A percentile compares a stretch with the other conserved stretches of the same genome.
These are phyloP conservation scores for Nothopassalora personata DNA, from an alignment of 2,329 filamentous ascomycete genomes.

Conservation along the genomic window DNA sequence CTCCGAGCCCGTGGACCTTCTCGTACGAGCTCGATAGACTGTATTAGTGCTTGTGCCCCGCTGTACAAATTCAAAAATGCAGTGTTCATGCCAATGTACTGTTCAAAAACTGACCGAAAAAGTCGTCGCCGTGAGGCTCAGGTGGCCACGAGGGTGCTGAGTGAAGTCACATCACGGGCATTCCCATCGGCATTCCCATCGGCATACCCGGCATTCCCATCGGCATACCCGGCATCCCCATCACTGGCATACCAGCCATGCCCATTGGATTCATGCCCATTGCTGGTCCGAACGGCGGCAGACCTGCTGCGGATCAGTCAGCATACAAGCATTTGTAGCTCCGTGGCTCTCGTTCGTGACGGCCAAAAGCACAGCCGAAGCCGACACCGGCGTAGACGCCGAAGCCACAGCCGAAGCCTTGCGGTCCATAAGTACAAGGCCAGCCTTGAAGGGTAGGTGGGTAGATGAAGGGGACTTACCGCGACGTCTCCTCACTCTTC, in stretches of 20 bases:
- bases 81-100: background rate
- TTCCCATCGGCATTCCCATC: no score
- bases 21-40: background rate
- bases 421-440: background rate
- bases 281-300: background rate
- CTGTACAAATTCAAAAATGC: background rate
- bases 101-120: background rate
- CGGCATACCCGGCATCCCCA: background rate
- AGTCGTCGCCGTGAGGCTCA: background rate
- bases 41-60: background rate
- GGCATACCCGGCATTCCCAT: background rate
- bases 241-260: background rate
- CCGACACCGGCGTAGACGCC: background rate
- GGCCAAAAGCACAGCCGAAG: background rate
- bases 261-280: constrained; percentile 3
- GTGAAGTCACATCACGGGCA: no score
- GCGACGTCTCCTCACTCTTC: background rate
- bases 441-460: background rate
- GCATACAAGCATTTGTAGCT: constrained; percentile 3
- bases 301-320: background rate
- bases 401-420: background rate
- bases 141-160: no score
- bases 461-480: background rate
- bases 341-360: background rate
- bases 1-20: background rate